Evolutionary conservation across 495 filamentous ascomycete genomes (phyloP).

Genomic region (Lophiotrema nucula): DNA sequence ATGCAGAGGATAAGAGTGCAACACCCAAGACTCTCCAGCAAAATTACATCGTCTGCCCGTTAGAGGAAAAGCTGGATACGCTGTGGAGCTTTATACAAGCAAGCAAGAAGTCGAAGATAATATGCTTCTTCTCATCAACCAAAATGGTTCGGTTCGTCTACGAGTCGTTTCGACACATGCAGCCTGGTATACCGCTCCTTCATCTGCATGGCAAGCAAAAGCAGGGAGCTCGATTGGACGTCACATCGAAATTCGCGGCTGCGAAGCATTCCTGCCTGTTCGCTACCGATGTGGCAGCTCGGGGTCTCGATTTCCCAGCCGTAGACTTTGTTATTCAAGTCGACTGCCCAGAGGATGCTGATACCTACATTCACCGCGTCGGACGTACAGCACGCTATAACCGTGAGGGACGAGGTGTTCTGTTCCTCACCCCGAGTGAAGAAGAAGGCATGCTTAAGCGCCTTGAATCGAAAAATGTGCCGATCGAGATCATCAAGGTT

Average conservation of each 20-base stretch:
- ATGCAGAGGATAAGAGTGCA: constrained; percentile 75
- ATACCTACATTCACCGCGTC: constrained; percentile 96
- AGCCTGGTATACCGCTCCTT: constrained; percentile 91
- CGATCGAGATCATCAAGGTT: constrained; percentile 78
- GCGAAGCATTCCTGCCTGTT: constrained; percentile 84
- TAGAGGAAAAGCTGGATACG: constrained; percentile 85
- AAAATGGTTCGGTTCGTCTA: constrained; percentile 97
- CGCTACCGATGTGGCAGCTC: constrained; percentile 89
- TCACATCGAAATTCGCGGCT: constrained; percentile 74
- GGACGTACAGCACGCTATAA: constrained; percentile 94
- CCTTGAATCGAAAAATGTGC: constrained; percentile 83
- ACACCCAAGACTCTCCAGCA: constrained; percentile 85
- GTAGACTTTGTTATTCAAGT: constrained; percentile 97
- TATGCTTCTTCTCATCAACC: constrained; percentile 90
- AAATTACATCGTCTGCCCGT: constrained; percentile 80
- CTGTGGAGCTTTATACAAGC: constrained; percentile 87
- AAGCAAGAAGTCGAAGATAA: constrained; percentile 86
- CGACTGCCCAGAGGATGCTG: constrained; percentile 93
- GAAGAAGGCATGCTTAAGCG: constrained; percentile 80
- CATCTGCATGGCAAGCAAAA: constrained; percentile 96
- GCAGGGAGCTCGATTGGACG: constrained; percentile 80
- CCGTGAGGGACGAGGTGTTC: constrained; percentile 76
- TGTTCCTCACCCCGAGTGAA: constrained; percentile 91
- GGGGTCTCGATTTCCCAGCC: constrained; percentile 92
- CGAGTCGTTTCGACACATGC: constrained; percentile 88